phyloP scores from a whole-genome alignment of 1,284 basidiomycete species.

The Gymnopus androsaceus region DNA sequence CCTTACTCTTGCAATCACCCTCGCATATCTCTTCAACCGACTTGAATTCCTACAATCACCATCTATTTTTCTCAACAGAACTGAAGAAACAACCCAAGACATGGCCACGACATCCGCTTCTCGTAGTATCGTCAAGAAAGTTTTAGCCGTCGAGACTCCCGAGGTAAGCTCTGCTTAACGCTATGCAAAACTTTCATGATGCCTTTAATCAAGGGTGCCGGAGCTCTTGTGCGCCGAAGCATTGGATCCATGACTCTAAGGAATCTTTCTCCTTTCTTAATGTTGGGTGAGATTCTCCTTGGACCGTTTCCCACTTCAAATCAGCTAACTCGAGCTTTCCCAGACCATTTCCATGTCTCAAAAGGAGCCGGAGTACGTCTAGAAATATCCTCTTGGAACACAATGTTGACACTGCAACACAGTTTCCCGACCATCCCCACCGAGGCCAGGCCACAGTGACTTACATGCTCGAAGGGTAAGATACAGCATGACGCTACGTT shows the following conservation, averaged over 20 bases:
- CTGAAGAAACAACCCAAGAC: neutral
- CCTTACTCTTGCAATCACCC: neutral
- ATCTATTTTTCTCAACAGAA: neutral
- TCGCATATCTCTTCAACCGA: slow-evolving; percentile 5
- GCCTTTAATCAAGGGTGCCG: slow-evolving; percentile 63
- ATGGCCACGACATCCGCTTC: slow-evolving; percentile 42
- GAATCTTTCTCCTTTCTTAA: slow-evolving; percentile 89
- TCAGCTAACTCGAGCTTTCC: neutral
- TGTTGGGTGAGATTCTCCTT: slow-evolving; percentile 47
- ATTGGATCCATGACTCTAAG: slow-evolving; percentile 79
- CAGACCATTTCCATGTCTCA: slow-evolving; percentile 70
- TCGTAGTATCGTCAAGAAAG: slow-evolving; percentile 72
- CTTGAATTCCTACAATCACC: neutral
- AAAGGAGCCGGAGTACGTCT: slow-evolving; percentile 49
- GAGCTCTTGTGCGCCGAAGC: slow-evolving; percentile 85
- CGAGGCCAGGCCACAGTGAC: slow-evolving; percentile 88
- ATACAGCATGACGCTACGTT: neutral
- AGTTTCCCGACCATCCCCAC: slow-evolving; percentile 87
- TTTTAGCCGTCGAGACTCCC: slow-evolving; percentile 77
- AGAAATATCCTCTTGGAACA: neutral
- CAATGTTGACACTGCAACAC: slow-evolving; percentile 34
- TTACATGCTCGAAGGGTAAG: slow-evolving; percentile 84
- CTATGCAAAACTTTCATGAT: neutral
- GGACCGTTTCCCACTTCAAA: neutral
- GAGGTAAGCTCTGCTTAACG: slow-evolving; percentile 54